Percentiles rank a stretch among this genome's conserved stretches.
phyloP scores from a whole-genome alignment of 805 yeast genomes.

The Maudiozyma barnettii region DNA sequence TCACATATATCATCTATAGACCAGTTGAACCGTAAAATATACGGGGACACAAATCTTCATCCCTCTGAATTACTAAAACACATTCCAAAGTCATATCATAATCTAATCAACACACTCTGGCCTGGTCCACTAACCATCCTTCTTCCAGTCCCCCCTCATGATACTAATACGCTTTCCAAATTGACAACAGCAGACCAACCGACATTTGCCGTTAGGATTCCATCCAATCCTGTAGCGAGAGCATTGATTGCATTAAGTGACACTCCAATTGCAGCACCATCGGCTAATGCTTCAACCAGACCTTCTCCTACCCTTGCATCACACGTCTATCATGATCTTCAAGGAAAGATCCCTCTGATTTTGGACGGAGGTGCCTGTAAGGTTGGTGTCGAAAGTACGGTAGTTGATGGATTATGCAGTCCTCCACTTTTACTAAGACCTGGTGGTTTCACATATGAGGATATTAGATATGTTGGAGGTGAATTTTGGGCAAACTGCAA shows the following conservation, averaged over 20 bases:
- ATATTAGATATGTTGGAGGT: constrained; percentile 60
- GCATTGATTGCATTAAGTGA: constrained; percentile 79
- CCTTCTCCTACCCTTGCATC: constrained; percentile 88
- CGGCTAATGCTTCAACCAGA: constrained; percentile 91
- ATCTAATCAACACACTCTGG: constrained; percentile 68
- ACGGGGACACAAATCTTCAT: constrained; percentile 24
- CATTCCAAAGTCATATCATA: constrained; percentile 61
- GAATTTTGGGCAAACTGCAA: constrained; percentile 51
- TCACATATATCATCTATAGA: constrained; percentile 74
- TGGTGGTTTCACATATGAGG: constrained; percentile 83
- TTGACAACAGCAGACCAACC: constrained; percentile 79
- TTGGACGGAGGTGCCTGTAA: constrained; percentile 84
- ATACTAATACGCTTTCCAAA: constrained; percentile 45
- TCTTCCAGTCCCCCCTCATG: constrained; percentile 45
- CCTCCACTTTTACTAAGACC: constrained; percentile 91
- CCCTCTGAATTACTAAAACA: constrained; percentile 24
- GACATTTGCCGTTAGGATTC: constrained; percentile 89
- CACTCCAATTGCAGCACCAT: constrained; percentile 92
- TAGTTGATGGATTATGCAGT: constrained; percentile 72
- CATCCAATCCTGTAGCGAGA: constrained; percentile 79
- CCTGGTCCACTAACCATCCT: constrained; percentile 93
- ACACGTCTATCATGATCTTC: constrained; percentile 74
- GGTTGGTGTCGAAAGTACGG: constrained; percentile 92
- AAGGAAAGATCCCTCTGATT: constrained; percentile 72
- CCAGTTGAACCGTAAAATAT: constrained; percentile 56